phyloP scores from a whole-genome alignment of 2,329 filamentous ascomycete genomes.

The Purpureocillium takamizusanense region DNA sequence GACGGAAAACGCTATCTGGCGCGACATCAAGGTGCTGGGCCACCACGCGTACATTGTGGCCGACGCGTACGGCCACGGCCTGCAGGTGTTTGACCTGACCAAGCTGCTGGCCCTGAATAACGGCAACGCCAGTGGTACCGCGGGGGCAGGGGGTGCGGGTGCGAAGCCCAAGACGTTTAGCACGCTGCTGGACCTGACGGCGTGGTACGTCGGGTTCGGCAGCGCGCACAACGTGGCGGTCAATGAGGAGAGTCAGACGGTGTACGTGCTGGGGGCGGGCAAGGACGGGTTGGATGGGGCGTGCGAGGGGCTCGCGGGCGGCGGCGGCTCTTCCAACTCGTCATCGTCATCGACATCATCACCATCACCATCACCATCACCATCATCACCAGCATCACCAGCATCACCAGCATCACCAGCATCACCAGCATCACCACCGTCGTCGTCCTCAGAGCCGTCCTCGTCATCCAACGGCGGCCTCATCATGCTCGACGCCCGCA shows the following conservation, averaged over 20 bases:
- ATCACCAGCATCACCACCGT: no score
- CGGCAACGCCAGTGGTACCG: no score
- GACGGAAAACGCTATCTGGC: conserved; percentile 22
- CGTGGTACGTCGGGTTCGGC: conserved; percentile 24
- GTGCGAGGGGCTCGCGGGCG: no score
- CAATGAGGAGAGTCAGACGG: conserved; percentile 25
- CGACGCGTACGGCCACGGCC: conserved; percentile 39
- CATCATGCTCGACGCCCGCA: conserved; percentile 44
- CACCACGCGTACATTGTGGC: conserved; percentile 27
- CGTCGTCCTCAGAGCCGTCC: no score
- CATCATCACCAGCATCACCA: no score
- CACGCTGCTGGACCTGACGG: conserved; percentile 21
- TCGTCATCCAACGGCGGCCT: conserved; percentile 37
- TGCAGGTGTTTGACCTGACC: conserved; percentile 56
- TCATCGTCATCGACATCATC: conserved; percentile 10
- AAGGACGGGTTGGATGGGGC: no score
- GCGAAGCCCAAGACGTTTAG: conserved; percentile 19
- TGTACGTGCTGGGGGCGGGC: conserved; percentile 27
- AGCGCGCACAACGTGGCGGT: conserved; percentile 38
- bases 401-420: no score
- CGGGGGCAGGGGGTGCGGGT: conserved; percentile 12
- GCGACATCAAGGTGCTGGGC: conserved; percentile 30
- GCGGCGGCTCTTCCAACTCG: no score
- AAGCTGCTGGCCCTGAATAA: conserved; percentile 37
- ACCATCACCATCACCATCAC: neutral